A percentile compares a stretch with the other conserved stretches of the same genome.
Conservation (phyloP, 2,329 filamentous ascomycete genomes). For the Hypoxylon sp. region DNA sequence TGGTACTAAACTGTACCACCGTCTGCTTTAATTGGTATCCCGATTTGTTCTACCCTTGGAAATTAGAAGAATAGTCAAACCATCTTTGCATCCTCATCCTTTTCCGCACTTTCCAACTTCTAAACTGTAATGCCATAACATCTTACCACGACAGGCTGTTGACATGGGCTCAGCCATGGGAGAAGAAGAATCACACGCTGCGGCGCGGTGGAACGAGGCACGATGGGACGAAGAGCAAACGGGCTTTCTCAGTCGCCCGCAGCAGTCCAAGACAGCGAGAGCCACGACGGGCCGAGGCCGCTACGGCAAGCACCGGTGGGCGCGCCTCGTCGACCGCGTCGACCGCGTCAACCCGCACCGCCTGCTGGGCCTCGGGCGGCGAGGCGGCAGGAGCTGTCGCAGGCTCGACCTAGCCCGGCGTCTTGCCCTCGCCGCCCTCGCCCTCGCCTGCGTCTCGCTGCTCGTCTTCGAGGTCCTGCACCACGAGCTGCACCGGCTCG, state of each 20-base stretch:
- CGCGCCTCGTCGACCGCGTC: constrained; percentile 31
- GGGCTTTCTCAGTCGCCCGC: constrained; percentile 11
- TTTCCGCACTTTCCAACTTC: constrained; percentile 2
- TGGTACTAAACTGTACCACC: no score
- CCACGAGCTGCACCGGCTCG: constrained; percentile 30
- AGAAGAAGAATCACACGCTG: constrained; percentile 22
- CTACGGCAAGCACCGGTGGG: constrained; percentile 26
- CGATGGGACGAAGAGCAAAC: constrained; percentile 23
- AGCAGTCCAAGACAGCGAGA: constrained; percentile 10
- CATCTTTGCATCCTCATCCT: neutral
- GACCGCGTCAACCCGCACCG: no score
- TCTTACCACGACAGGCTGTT: constrained; percentile 15
- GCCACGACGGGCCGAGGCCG: constrained; percentile 15
- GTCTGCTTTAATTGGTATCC: no score
- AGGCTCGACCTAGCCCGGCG: constrained; percentile 33
- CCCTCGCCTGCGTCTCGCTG: constrained; percentile 27
- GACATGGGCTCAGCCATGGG: constrained; percentile 20
- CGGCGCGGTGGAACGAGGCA: constrained; percentile 9
- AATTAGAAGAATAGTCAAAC: constrained; percentile 19
- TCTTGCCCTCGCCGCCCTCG: constrained; percentile 28
- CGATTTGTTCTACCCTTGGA: no score
- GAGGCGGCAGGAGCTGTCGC: no score
- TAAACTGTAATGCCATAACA: constrained; percentile 6
- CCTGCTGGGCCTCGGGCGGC: constrained; percentile 25
- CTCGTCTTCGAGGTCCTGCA: constrained; percentile 36